phyloP scores from a whole-genome alignment of 2,329 filamentous ascomycete genomes.

The Stachybotrys chlorohalonatus region DNA sequence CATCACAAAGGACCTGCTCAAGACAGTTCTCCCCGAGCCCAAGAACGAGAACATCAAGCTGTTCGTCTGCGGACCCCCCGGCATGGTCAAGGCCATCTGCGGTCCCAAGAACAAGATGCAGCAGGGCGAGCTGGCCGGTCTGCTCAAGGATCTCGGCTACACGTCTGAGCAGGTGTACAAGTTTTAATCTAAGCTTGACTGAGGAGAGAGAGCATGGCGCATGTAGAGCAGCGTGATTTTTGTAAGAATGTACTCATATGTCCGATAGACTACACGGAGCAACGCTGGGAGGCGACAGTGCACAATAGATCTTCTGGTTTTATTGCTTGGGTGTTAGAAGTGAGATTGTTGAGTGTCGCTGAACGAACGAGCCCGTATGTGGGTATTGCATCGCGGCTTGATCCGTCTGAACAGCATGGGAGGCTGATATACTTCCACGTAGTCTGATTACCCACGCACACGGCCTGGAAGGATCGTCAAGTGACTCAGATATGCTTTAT shows the following conservation, averaged over 20 bases:
- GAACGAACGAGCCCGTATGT: too few relatives aligned
- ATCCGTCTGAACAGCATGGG: too few relatives aligned
- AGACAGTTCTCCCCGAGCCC: slow-evolving; percentile 89
- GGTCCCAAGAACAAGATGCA: slow-evolving; percentile 84
- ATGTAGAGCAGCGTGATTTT: not conserved
- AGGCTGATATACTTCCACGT: too few relatives aligned
- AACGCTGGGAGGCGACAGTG: not conserved
- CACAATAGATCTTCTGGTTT: not conserved
- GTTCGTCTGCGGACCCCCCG: slow-evolving; percentile 91
- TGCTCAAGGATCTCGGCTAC: slow-evolving; percentile 73
- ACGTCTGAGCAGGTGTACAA: slow-evolving; percentile 79
- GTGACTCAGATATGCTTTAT: too few relatives aligned
- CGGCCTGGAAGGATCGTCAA: too few relatives aligned
- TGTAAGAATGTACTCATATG: not conserved
- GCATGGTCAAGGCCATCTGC: slow-evolving; percentile 86
- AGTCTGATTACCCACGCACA: too few relatives aligned
- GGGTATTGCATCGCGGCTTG: too few relatives aligned
- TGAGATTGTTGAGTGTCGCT: not conserved
- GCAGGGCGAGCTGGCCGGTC: slow-evolving; percentile 80
- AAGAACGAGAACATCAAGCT: slow-evolving; percentile 90
- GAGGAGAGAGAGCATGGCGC: not conserved
- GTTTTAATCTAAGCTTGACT: slow-evolving; percentile 48
- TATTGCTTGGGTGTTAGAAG: not conserved
- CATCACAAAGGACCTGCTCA: slow-evolving; percentile 85
- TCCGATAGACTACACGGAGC: not conserved